Evolutionary conservation across 257 asterid genomes (phyloP).

Genomic region (Ehretia macrophylla): DNA sequence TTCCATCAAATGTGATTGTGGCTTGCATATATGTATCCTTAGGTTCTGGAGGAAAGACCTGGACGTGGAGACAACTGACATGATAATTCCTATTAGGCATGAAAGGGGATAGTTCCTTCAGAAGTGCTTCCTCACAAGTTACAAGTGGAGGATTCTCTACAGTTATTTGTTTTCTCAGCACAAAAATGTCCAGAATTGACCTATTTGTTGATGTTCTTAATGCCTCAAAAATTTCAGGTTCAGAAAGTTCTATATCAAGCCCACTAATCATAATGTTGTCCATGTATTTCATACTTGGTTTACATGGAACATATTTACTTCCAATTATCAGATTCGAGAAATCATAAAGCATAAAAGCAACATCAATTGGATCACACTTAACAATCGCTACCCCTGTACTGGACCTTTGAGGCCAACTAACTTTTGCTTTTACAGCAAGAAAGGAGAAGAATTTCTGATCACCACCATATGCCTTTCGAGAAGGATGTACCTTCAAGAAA

Average conservation of each 20-base stretch:
- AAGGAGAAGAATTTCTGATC: constrained; percentile 46
- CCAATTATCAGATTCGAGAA: constrained; percentile 42
- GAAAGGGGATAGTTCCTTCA: constrained; percentile 64
- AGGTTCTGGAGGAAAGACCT: constrained; percentile 62
- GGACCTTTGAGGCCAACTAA: constrained; percentile 80
- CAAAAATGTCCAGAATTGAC: constrained; percentile 44
- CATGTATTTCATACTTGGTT: constrained; percentile 23
- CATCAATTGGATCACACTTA: constrained; percentile 62
- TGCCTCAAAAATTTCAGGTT: constrained; percentile 46
- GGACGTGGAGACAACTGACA: constrained; percentile 50
- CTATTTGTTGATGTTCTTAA: constrained; percentile 42
- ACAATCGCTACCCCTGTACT: constrained; percentile 77
- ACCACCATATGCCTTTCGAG: constrained; percentile 36
- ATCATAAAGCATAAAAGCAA: constrained; percentile 41
- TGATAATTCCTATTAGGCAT: constrained; percentile 65
- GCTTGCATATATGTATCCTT: constrained; percentile 60
- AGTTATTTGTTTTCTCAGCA: constrained; percentile 47
- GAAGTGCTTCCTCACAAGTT: constrained; percentile 68
- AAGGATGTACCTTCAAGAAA: constrained; percentile 50
- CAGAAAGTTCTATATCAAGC: constrained; percentile 54
- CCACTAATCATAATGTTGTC: constrained; percentile 45
- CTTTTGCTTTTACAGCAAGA: constrained; percentile 61
- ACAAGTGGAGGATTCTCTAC: constrained; percentile 50
- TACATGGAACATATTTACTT: constrained; percentile 34
- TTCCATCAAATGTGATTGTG: constrained; percentile 65